Evolutionary conservation across 768 basidiomycete species (phyloP).

Genomic region (Suillus subluteus): DNA sequence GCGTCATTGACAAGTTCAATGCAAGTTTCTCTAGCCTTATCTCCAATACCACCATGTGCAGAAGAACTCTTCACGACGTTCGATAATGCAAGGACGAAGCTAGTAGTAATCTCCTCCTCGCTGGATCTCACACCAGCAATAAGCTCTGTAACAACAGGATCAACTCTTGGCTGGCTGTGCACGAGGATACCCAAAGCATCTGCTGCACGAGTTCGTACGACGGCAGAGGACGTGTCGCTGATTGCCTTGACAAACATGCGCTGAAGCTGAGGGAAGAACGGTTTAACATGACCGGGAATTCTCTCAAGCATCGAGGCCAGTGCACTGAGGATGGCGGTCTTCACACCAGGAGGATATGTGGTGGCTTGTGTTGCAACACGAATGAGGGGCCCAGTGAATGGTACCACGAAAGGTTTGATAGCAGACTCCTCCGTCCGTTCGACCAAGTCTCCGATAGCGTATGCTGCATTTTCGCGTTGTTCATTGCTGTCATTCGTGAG

Average conservation of each 20-base stretch:
- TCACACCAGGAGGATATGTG: slow-evolving; percentile 90
- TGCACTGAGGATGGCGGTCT: slow-evolving; percentile 86
- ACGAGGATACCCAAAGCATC: slow-evolving; percentile 88
- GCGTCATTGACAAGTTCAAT: slow-evolving; percentile 78
- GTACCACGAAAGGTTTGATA: slow-evolving; percentile 95
- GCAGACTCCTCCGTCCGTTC: slow-evolving; percentile 81
- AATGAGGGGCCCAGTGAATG: slow-evolving; percentile 94
- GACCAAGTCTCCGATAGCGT: slow-evolving; percentile 95
- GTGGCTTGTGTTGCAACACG: slow-evolving; percentile 91
- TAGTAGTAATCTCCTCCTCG: slow-evolving; percentile 71
- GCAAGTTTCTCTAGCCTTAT: slow-evolving; percentile 71
- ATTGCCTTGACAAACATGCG: slow-evolving; percentile 95
- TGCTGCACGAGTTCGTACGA: slow-evolving; percentile 82
- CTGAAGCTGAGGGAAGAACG: slow-evolving; percentile 98
- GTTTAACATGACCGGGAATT: slow-evolving; percentile 89
- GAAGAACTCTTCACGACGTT: slow-evolving; percentile 68
- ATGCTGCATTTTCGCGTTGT: slow-evolving; percentile 92
- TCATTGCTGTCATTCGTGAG: slow-evolving; percentile 95
- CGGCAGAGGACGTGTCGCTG: slow-evolving; percentile 74
- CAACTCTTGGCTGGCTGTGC: slow-evolving; percentile 87
- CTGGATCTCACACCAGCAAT: slow-evolving; percentile 63
- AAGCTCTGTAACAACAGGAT: slow-evolving; percentile 93
- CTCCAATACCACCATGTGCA: slow-evolving; percentile 70
- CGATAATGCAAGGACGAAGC: slow-evolving; percentile 76
- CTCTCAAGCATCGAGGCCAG: slow-evolving; percentile 83